A percentile compares a stretch with the other conserved stretches of the same genome.
Evolutionary conservation across 2,329 filamentous ascomycete species (phyloP).

Genomic region (Trichoderma gracile): DNA sequence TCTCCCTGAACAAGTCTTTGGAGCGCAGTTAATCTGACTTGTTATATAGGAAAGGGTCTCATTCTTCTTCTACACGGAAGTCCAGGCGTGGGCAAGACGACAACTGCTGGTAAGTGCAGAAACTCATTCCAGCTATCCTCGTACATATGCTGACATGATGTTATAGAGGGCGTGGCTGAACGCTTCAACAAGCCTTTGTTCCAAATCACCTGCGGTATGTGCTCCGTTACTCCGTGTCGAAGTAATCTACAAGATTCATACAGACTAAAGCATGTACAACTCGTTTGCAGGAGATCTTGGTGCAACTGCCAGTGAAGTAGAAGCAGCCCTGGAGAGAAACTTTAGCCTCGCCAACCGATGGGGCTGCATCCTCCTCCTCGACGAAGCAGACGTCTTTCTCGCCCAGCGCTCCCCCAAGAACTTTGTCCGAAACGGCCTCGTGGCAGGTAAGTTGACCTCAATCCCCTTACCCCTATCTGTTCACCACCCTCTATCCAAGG

Average conservation of each 20-base stretch:
- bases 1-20: accelerated
- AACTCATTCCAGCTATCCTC: accelerated
- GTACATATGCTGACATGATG: background rate
- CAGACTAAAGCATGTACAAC: background rate
- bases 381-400: constrained; percentile 38
- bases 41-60: constrained; percentile 31
- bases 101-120: constrained; percentile 31
- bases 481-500: background rate
- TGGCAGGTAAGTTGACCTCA: constrained; percentile 30
- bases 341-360: constrained; percentile 33
- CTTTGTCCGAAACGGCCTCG: constrained; percentile 37
- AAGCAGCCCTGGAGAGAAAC: constrained; percentile 40
- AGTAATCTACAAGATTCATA: background rate
- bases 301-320: constrained; percentile 5
- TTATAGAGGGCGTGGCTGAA: constrained; percentile 29
- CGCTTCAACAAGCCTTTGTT: constrained; percentile 32
- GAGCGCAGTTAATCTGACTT: background rate
- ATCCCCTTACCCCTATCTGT: background rate
- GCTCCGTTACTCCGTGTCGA: too few relatives aligned
- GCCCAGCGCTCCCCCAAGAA: constrained; percentile 30
- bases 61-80: constrained; percentile 39
- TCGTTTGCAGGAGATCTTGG: constrained; percentile 26
- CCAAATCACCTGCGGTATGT: constrained; percentile 29
- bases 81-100: constrained; percentile 39
- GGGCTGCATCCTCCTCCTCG: constrained; percentile 34